Conservation (phyloP, 805 yeast species). For the Candida sanyiensis region DNA sequence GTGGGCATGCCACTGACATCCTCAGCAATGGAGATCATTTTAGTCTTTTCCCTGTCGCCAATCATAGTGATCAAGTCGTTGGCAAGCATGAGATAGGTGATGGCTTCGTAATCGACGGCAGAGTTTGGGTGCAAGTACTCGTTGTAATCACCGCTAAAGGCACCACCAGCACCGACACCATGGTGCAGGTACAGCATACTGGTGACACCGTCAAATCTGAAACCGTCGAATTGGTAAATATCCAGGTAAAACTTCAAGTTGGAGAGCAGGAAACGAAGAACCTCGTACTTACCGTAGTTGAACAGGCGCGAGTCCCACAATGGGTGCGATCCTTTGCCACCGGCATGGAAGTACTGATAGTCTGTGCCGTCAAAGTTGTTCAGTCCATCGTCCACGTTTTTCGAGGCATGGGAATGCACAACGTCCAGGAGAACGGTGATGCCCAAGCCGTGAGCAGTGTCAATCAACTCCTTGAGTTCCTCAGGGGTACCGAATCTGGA, state of each 20-base stretch:
- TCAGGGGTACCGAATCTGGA: slow-evolving; percentile 96
- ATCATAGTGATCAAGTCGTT: slow-evolving; percentile 64
- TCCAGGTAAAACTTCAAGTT: slow-evolving; percentile 82
- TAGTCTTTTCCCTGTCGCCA: slow-evolving; percentile 36
- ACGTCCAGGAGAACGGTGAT: slow-evolving; percentile 83
- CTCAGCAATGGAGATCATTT: slow-evolving; percentile 81
- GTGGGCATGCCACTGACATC: slow-evolving; percentile 98
- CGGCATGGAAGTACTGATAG: slow-evolving; percentile 89
- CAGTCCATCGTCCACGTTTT: slow-evolving; percentile 89
- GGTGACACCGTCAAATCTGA: slow-evolving; percentile 95
- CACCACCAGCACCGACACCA: slow-evolving; percentile 77
- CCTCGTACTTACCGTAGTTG: slow-evolving; percentile 89
- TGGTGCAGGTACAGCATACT: slow-evolving; percentile 89
- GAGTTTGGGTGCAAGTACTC: slow-evolving; percentile 77
- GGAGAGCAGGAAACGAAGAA: slow-evolving; percentile 75
- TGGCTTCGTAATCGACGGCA: slow-evolving; percentile 81
- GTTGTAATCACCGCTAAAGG: slow-evolving; percentile 87
- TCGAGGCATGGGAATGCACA: slow-evolving; percentile 94
- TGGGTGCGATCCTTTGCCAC: slow-evolving; percentile 82
- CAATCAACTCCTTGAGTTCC: slow-evolving; percentile 83
- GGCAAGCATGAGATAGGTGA: slow-evolving; percentile 86
- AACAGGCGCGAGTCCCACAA: slow-evolving; percentile 96
- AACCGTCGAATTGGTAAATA: slow-evolving; percentile 86
- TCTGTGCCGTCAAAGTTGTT: slow-evolving; percentile 94
- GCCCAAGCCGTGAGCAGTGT: slow-evolving; percentile 86